phyloP scores from a whole-genome alignment of 2,329 filamentous ascomycete genomes.

The Cytospora schulzeri region DNA sequence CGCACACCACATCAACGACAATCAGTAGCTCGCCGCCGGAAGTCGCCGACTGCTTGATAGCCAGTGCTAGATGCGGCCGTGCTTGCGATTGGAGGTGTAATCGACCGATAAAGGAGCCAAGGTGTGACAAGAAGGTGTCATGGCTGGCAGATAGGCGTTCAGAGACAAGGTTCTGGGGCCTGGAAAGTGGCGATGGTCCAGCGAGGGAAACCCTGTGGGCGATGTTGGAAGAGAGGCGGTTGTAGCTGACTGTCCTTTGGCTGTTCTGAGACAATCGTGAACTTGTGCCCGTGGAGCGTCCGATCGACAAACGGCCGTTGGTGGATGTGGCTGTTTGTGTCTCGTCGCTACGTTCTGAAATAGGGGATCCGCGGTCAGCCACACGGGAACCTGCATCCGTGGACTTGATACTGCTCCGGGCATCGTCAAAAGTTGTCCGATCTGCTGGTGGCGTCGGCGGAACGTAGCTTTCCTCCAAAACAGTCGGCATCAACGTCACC shows the following conservation, averaged over 20 bases:
- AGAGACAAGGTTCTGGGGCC: constrained; percentile 76
- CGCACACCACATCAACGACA: constrained; percentile 80
- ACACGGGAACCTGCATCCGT: constrained; percentile 46
- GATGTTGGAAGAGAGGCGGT: constrained; percentile 54
- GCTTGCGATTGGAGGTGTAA: constrained; percentile 92
- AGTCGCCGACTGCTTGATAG: constrained; percentile 79
- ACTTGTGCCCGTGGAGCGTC: constrained; percentile 39
- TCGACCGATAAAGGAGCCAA: constrained; percentile 89
- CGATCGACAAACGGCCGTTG: constrained; percentile 51
- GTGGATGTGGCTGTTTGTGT: constrained; percentile 40
- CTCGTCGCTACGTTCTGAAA: constrained; percentile 34
- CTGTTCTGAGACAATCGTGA: constrained; percentile 42
- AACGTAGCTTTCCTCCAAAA: constrained; percentile 59
- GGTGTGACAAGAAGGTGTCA: constrained; percentile 84
- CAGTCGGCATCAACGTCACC: constrained; percentile 62
- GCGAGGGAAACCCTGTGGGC: constrained; percentile 78
- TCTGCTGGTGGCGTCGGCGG: constrained; percentile 68
- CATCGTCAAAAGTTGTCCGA: constrained; percentile 50
- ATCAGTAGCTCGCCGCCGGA: constrained; percentile 79
- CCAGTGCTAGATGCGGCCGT: constrained; percentile 76
- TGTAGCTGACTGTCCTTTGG: constrained; percentile 40
- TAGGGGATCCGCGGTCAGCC: constrained; percentile 34
- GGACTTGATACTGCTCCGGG: constrained; percentile 34
- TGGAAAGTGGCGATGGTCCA: constrained; percentile 63
- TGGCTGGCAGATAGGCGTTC: constrained; percentile 78